Evolutionary conservation across 1,284 basidiomycete species (phyloP).

Genomic region (Trametes versicolor): DNA sequence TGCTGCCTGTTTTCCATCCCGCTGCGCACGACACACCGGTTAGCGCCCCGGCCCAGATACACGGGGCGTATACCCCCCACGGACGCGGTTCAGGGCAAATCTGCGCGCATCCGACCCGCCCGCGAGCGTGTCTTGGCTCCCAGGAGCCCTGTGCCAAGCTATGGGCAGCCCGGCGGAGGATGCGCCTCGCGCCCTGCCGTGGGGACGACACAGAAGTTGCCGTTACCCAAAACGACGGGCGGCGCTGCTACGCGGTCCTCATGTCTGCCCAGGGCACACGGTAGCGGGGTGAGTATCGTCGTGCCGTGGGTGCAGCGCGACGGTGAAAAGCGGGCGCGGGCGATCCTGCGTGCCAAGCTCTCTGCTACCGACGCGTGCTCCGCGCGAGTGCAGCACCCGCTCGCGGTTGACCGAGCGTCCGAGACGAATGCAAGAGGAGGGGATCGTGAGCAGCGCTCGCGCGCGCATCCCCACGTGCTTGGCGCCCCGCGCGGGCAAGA

Average conservation of each 20-base stretch:
- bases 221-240: conserved; percentile 3
- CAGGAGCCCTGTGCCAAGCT: no score
- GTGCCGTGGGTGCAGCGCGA: neutral
- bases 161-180: neutral
- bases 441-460: neutral
- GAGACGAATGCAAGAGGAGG: neutral
- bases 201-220: neutral
- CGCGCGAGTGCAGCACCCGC: neutral
- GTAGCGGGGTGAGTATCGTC: conserved; percentile 3
- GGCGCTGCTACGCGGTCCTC: neutral
- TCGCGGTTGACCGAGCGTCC: neutral
- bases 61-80: neutral
- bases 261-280: neutral
- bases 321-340: neutral
- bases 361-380: neutral
- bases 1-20: neutral
- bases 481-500: conserved; percentile 8
- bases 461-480: conserved; percentile 2
- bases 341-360: neutral
- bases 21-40: neutral
- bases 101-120: neutral
- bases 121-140: no score
- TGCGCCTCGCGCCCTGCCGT: neutral
- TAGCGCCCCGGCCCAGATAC: no score
- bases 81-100: neutral